A percentile compares a stretch with the other conserved stretches of the same genome.
Conservation (phyloP, 768 basidiomycete species). For the Russula ochroleuca region DNA sequence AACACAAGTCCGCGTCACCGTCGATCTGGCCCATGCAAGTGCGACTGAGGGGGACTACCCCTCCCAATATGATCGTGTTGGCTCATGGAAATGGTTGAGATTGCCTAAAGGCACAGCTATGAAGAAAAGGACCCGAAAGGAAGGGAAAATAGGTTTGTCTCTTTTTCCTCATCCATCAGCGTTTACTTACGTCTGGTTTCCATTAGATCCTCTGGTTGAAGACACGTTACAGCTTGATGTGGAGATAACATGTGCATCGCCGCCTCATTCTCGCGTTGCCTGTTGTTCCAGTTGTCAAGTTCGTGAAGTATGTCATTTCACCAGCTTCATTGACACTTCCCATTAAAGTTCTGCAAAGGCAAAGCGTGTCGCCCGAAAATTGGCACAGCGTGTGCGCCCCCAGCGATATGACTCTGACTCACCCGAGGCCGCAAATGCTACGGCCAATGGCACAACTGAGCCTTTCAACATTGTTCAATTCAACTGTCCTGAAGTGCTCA, state of each 20-base stretch:
- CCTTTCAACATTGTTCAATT: conserved; percentile 89
- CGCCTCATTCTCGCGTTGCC: conserved; percentile 69
- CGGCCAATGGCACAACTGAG: conserved; percentile 55
- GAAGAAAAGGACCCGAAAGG: conserved; percentile 79
- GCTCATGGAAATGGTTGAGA: conserved; percentile 87
- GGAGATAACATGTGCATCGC: conserved; percentile 74
- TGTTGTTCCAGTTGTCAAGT: conserved; percentile 86
- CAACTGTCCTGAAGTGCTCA: conserved; percentile 86
- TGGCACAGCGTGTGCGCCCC: conserved; percentile 79
- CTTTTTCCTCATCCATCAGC: background rate
- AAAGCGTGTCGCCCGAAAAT: conserved; percentile 84
- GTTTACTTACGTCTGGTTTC: background rate
- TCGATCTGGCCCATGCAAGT: conserved; percentile 71
- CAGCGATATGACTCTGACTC: conserved; percentile 72
- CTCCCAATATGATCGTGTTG: conserved; percentile 69
- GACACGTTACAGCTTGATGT: conserved; percentile 70
- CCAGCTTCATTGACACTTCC: conserved; percentile 18
- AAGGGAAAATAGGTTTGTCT: conserved; percentile 69
- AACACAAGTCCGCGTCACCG: conserved; percentile 82
- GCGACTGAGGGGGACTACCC: conserved; percentile 51
- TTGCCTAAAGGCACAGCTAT: conserved; percentile 79
- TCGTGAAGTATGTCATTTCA: conserved; percentile 59
- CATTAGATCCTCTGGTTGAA: conserved; percentile 57
- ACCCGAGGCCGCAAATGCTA: conserved; percentile 41
- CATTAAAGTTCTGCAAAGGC: conserved; percentile 46